Conservation (phyloP, 306 rosid species). For the Albizia julibrissin region DNA sequence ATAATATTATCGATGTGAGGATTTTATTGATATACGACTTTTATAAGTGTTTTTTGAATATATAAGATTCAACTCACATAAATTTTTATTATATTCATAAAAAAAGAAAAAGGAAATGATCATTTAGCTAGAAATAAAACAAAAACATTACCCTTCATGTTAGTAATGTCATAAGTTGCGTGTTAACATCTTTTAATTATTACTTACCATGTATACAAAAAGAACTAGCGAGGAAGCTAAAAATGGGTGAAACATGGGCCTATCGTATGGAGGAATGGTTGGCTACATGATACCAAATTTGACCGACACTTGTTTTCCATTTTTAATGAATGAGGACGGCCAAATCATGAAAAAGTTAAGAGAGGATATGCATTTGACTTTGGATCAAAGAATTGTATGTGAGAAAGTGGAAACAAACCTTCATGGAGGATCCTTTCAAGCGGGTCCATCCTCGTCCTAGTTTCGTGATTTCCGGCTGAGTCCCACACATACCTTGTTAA, state of each 20-base stretch:
- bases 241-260: background rate
- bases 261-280: background rate
- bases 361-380: background rate
- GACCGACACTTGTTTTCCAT: background rate
- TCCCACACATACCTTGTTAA: background rate
- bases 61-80: fast-evolving
- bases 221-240: background rate
- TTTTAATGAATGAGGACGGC: background rate
- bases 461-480: conserved; percentile 5
- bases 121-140: background rate
- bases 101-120: no score
- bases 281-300: background rate
- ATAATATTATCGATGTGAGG: no score
- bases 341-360: background rate
- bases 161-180: background rate
- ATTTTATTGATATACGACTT: fast-evolving
- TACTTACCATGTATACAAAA: background rate
- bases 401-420: background rate
- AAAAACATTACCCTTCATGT: background rate
- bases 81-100: no score
- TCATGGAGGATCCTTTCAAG: background rate
- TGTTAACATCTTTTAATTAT: background rate
- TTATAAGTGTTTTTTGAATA: no score
- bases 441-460: background rate
- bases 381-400: background rate